Evolutionary conservation across 1,139 yeast genomes (phyloP).

Genomic region (Pichia sp.): DNA sequence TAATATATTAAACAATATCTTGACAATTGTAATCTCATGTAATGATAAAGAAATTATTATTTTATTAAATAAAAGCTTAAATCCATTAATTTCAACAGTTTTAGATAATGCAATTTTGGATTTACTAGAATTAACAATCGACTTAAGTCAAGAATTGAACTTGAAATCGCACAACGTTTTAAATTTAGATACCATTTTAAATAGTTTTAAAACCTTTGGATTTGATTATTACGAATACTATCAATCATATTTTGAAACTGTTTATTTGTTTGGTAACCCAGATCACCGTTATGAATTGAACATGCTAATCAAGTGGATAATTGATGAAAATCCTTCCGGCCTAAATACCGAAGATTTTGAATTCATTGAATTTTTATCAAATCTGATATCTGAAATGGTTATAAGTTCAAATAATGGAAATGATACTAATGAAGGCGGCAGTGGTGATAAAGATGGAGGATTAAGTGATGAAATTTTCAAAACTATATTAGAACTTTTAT

Average conservation of each 20-base stretch:
- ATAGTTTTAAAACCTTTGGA: conserved; percentile 49
- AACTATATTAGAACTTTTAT: conserved; percentile 5
- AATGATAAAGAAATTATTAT: conserved; percentile 19
- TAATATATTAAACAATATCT: conserved; percentile 45
- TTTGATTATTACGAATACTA: conserved; percentile 46
- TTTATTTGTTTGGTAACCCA: conserved; percentile 38
- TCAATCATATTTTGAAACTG: conserved; percentile 44
- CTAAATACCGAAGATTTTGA: conserved; percentile 12
- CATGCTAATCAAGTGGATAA: conserved; percentile 13
- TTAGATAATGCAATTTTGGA: conserved; percentile 37
- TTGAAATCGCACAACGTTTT: conserved; percentile 35
- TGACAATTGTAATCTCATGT: conserved; percentile 49
- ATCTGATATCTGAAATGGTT: conserved; percentile 10
- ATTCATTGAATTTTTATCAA: conserved; percentile 12
- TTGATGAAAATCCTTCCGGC: conserved; percentile 12
- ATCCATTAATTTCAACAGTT: conserved; percentile 39
- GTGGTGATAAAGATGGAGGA: conserved; percentile 1
- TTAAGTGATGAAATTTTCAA: conserved; percentile 7
- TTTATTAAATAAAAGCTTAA: conserved; percentile 36
- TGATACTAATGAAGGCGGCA: background rate
- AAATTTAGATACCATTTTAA: conserved; percentile 32
- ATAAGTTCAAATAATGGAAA: conserved; percentile 1
- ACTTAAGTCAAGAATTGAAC: conserved; percentile 44
- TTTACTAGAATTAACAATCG: conserved; percentile 44
- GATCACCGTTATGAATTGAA: conserved; percentile 13